A percentile compares a stretch with the other conserved stretches of the same genome.
phyloP scores from a whole-genome alignment of 495 filamentous ascomycete genomes.

The Bryoglossum gracile region DNA sequence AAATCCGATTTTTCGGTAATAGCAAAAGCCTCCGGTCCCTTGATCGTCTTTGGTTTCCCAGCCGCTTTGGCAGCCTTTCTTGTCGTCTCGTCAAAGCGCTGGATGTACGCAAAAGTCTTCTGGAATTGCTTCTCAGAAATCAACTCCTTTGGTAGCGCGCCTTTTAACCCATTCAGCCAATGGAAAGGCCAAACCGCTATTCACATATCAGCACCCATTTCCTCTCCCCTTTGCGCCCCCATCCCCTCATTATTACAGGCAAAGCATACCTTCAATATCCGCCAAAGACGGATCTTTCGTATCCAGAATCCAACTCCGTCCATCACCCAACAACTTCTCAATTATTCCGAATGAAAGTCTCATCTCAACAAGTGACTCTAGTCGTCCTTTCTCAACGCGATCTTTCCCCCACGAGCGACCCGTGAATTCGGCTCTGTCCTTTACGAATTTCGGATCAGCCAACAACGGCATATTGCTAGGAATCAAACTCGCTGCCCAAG shows the following conservation, averaged over 20 bases:
- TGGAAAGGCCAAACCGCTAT: conserved; percentile 48
- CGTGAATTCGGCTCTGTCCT: conserved; percentile 43
- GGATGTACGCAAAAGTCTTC: conserved; percentile 47
- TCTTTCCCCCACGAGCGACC: conserved; percentile 29
- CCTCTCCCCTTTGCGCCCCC: not conserved
- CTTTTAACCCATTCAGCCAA: conserved; percentile 46
- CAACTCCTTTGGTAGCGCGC: conserved; percentile 33
- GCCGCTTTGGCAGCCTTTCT: not conserved
- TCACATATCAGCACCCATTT: conserved; percentile 16
- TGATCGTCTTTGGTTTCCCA: conserved; percentile 24
- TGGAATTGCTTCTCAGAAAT: conserved; percentile 41
- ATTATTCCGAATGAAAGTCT: conserved; percentile 37
- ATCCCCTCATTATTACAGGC: not conserved
- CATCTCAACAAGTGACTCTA: conserved; percentile 41
- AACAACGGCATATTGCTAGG: conserved; percentile 40
- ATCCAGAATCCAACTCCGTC: conserved; percentile 48
- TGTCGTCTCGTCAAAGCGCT: conserved; percentile 36
- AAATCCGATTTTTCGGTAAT: conserved; percentile 31
- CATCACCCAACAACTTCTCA: conserved; percentile 49
- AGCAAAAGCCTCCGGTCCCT: conserved; percentile 42
- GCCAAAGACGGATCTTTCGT: conserved; percentile 38
- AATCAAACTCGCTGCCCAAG: conserved; percentile 36
- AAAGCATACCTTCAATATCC: conserved; percentile 48
- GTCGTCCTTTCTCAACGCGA: conserved; percentile 27
- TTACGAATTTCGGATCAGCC: conserved; percentile 40